Percentiles rank a stretch among this genome's conserved stretches.
These are phyloP conservation scores for Rhizopogon roseolus DNA, from an alignment of 768 basidiomycete genomes.

Conservation along the genomic window DNA sequence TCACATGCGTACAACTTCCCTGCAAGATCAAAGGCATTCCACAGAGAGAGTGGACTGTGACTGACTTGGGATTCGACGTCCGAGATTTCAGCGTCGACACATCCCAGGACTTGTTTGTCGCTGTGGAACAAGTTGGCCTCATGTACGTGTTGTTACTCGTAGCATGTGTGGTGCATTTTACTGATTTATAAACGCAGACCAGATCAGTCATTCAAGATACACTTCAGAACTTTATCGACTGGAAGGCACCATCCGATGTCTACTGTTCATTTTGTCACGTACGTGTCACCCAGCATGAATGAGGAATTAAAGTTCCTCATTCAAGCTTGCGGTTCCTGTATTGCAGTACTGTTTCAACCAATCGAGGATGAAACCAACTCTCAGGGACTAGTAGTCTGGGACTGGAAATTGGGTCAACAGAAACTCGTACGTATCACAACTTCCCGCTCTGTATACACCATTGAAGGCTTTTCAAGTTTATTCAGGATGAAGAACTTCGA, in stretches of 20 bases:
- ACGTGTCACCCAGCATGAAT: constrained; percentile 1
- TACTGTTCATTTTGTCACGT: constrained; percentile 9
- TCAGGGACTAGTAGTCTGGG: constrained; percentile 25
- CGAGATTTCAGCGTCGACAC: constrained; percentile 33
- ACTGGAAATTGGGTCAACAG: constrained; percentile 27
- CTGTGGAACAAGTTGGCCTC: constrained; percentile 18
- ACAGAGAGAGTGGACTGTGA: constrained; percentile 20
- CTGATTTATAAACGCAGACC: constrained; percentile 13
- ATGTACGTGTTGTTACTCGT: constrained; percentile 11
- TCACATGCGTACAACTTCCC: constrained; percentile 23
- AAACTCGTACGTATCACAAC: constrained; percentile 20
- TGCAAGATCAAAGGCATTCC: constrained; percentile 24
- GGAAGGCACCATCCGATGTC: constrained; percentile 23
- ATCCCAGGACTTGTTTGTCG: constrained; percentile 30
- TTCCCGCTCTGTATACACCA: not conserved
- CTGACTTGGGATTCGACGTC: constrained; percentile 20
- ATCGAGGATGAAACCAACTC: not conserved
- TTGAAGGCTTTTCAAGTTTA: constrained; percentile 9
- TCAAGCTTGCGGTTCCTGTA: constrained; percentile 25
- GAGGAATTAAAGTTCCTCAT: constrained; percentile 17
- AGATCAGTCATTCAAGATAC: constrained; percentile 15
- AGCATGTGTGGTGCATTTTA: not conserved
- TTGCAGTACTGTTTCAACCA: constrained; percentile 25
- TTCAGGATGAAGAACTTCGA: constrained; percentile 16
- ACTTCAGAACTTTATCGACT: constrained; percentile 23